Evolutionary conservation across 2,329 filamentous ascomycete species (phyloP).

Genomic region (Aschersonia sp.): DNA sequence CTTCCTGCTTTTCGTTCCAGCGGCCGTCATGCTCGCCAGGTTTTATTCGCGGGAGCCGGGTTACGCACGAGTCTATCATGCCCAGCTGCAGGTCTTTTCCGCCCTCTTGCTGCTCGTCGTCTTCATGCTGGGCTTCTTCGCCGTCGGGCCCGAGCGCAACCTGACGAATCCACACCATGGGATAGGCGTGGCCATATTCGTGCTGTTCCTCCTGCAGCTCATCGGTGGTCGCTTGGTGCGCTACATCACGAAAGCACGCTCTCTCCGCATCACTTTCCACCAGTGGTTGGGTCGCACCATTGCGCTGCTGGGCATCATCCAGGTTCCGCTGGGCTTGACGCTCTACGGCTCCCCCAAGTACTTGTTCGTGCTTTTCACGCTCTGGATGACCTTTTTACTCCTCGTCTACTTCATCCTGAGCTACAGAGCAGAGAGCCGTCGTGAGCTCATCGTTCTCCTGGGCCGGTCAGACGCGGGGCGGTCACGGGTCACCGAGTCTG

Average conservation of each 20-base stretch:
- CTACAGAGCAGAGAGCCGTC: constrained; percentile 45
- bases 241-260: constrained; percentile 32
- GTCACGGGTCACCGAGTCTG: constrained; percentile 24
- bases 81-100: constrained; percentile 58
- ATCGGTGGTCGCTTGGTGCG: constrained; percentile 52
- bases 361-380: constrained; percentile 71
- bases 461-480: constrained; percentile 35
- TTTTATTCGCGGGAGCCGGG: constrained; percentile 52
- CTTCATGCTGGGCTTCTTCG: constrained; percentile 63
- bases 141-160: constrained; percentile 57
- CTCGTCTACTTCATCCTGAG: constrained; percentile 67
- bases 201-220: constrained; percentile 55
- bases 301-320: constrained; percentile 68
- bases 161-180: constrained; percentile 75
- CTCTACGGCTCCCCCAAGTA: constrained; percentile 80
- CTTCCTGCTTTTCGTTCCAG: constrained; percentile 60
- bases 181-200: constrained; percentile 67
- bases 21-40: constrained; percentile 57
- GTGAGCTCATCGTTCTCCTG: constrained; percentile 36
- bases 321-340: constrained; percentile 78
- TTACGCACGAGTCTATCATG: constrained; percentile 52
- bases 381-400: constrained; percentile 63
- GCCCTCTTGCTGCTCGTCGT: constrained; percentile 54
- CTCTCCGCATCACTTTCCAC: constrained; percentile 52
- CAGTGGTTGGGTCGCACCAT: constrained; percentile 74